Base-by-base conservation (phyloP, 2,329 filamentous ascomycete species). In the Bipolaris sorokiniana region DNA sequence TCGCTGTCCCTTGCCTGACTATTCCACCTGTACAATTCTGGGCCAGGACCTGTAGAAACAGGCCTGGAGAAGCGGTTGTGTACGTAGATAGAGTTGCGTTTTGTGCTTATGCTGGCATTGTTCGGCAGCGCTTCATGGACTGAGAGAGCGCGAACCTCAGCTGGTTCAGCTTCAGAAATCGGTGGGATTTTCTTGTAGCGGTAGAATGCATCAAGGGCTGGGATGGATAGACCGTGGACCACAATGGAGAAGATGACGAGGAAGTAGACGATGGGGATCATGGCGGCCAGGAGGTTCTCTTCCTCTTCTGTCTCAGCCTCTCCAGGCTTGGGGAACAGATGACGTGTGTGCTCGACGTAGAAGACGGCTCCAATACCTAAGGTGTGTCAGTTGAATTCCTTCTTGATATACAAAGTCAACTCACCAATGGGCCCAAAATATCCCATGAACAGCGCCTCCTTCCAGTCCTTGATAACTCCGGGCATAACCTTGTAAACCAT, bases 391-490 rank as follows among this genome's bases (percentile, higher is more conserved):
- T 38, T 23, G 0, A 13, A 22, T 3, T 11, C 2, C 4, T 52
- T 11, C n/a, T 11, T 10, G n/a, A 10, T 50, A 28, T 50, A 23
- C 22, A 3, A n/a, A 16, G 6, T 16, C 16, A 16, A 56, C 64
- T 53, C 51, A 63, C 68, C 68, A 41, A 81, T 80, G 13, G 78
- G 79, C 1, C 77, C 79, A 58, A 80, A 80, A 57, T 86, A 86
- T 0, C 85, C 85, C 83, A 87, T 84, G 56, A 87, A 87, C 0
- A 87, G 65, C 0, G 84, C 85, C 57, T 87, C 84, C 62, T 82
- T 83, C 78, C 81, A 86, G 63, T 79, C 74, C n/a, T 79, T 78
- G 54, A 82, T 79, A 0, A 81, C 78, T 1, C 74, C 73, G 0
- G 84, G 83, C 81, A 87, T 84, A 6, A 84, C 73, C 62, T 82